Conservation (phyloP, 2,329 filamentous ascomycete genomes). For the Penicillium freii region DNA sequence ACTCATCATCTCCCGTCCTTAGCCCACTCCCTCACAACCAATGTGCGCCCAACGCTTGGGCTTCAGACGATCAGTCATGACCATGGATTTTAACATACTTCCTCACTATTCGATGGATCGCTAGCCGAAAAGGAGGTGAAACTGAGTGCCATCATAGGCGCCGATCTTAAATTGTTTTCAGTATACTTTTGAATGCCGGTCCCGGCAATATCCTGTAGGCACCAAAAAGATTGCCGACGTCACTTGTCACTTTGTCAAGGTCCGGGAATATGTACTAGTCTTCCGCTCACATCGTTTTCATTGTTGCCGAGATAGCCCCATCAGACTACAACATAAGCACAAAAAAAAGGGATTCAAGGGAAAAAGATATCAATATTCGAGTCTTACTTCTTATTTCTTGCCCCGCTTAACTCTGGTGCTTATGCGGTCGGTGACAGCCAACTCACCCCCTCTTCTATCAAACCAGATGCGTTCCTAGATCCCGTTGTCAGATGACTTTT, state of each 20-base stretch:
- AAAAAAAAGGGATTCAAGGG: background rate
- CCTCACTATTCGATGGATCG: slow-evolving; percentile 24
- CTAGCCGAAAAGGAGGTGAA: slow-evolving; percentile 24
- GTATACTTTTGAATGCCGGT: background rate
- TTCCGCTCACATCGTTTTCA: slow-evolving; percentile 1
- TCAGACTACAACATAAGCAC: background rate
- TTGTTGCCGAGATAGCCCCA: background rate
- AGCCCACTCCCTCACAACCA: slow-evolving; percentile 10
- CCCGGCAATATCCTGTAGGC: background rate
- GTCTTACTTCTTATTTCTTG: background rate
- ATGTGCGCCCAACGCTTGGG: slow-evolving; percentile 21
- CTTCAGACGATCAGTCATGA: slow-evolving; percentile 30
- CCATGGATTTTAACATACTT: slow-evolving; percentile 21
- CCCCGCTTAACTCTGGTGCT: background rate
- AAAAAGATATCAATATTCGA: background rate
- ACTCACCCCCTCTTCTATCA: slow-evolving; percentile 4
- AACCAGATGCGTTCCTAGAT: slow-evolving; percentile 30
- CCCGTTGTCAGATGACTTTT: slow-evolving; percentile 22
- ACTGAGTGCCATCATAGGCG: slow-evolving; percentile 17
- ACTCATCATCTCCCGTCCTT: background rate
- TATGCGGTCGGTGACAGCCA: slow-evolving; percentile 2
- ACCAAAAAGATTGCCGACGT: slow-evolving; percentile 18
- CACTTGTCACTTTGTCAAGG: slow-evolving; percentile 17
- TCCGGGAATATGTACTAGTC: slow-evolving; percentile 12
- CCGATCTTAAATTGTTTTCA: slow-evolving; percentile 21